Conservation (phyloP, 176 grass and related monocot species). For the Typha latifolia region DNA sequence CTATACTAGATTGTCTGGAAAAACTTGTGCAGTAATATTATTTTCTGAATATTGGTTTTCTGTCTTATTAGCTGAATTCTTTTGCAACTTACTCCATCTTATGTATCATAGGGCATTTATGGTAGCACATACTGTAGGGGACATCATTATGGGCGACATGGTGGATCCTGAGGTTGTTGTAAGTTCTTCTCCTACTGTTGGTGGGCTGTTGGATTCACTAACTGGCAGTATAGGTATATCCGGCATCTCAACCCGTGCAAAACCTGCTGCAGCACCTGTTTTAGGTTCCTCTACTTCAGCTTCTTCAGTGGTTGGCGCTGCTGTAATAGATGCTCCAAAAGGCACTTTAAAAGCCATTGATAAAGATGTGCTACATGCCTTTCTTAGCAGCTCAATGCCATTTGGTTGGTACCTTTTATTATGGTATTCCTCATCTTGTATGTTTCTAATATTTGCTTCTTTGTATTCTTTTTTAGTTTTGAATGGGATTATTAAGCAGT, state of each 20-base stretch:
- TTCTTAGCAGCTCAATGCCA: constrained; percentile 80
- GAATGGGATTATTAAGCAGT: no score
- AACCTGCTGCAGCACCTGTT: constrained; percentile 58
- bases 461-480: not conserved
- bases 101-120: constrained; percentile 62
- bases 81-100: not conserved
- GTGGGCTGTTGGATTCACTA: constrained; percentile 86
- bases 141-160: constrained; percentile 73
- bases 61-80: not conserved
- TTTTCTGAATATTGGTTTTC: not conserved
- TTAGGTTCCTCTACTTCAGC: constrained; percentile 39
- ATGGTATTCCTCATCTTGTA: constrained; percentile 22
- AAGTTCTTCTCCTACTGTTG: constrained; percentile 54
- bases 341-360: constrained; percentile 61
- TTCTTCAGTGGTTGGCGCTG: constrained; percentile 43
- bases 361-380: constrained; percentile 65
- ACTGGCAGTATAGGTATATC: constrained; percentile 94
- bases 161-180: constrained; percentile 65
- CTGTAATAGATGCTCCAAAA: constrained; percentile 52
- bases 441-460: not conserved
- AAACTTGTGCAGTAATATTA: not conserved
- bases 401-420: constrained; percentile 68
- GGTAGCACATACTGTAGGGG: constrained; percentile 76
- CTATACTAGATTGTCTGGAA: not conserved
- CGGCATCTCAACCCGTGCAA: constrained; percentile 38